A percentile compares a stretch with the other conserved stretches of the same genome.
Conservation (phyloP, 331 rosid species). For the Ulmus americana region DNA sequence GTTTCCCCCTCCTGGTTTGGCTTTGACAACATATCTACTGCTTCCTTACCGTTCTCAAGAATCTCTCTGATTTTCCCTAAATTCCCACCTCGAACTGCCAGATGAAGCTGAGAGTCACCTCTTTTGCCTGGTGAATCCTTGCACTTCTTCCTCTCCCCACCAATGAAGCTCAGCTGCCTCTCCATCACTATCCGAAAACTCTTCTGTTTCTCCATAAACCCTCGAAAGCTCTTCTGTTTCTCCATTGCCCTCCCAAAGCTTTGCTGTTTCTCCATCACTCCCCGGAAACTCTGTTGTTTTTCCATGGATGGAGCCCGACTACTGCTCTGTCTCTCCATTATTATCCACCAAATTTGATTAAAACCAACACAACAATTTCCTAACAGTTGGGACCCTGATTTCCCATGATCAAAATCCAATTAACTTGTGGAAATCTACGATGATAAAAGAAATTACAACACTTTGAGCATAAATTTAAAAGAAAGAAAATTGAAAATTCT, state of each 20-base stretch:
- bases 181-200: conserved; percentile 95
- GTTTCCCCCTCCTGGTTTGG: conserved; percentile 92
- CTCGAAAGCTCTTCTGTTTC: conserved; percentile 79
- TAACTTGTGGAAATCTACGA: neutral
- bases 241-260: conserved; percentile 20
- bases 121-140: conserved; percentile 93
- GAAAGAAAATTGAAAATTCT: neutral
- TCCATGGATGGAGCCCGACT: conserved; percentile 19
- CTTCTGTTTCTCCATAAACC: conserved; percentile 85
- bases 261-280: neutral
- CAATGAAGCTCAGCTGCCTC: conserved; percentile 85
- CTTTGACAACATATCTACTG: conserved; percentile 52
- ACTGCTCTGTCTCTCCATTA: conserved; percentile 46
- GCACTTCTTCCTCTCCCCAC: conserved; percentile 63
- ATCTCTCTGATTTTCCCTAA: conserved; percentile 48
- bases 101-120: conserved; percentile 76
- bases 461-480: neutral
- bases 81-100: conserved; percentile 77
- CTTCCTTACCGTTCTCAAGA: conserved; percentile 42
- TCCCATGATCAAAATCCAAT: conserved; percentile 4
- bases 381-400: neutral
- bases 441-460: neutral
- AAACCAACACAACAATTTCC: neutral
- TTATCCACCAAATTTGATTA: neutral
- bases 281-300: conserved; percentile 23